phyloP scores from a whole-genome alignment of 306 rosid genomes.

The Carpinus fangiana region DNA sequence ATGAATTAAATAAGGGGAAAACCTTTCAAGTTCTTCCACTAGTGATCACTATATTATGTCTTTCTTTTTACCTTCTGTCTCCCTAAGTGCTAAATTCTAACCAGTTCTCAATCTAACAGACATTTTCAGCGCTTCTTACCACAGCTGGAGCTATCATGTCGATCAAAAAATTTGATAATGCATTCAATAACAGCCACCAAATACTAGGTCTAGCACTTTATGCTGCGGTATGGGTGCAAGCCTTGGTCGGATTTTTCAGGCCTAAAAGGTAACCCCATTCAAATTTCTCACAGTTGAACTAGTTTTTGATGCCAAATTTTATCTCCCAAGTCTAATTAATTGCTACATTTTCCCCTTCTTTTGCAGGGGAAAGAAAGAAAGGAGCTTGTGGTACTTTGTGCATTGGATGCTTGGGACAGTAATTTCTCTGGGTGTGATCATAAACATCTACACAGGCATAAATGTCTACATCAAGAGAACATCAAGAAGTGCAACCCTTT shows the following conservation, averaged over 20 bases:
- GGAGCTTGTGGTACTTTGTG: conserved; percentile 71
- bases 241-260: conserved; percentile 75
- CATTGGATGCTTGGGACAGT: conserved; percentile 90
- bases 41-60: not conserved
- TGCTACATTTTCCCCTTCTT: not conserved
- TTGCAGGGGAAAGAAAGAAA: conserved; percentile 75
- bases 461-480: conserved; percentile 72
- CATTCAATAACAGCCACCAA: conserved; percentile 86
- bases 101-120: conserved; percentile 46
- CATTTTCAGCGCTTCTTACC: conserved; percentile 62
- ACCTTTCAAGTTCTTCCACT: not conserved
- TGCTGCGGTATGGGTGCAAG: conserved; percentile 67
- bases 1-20: not conserved
- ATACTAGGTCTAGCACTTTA: conserved; percentile 90
- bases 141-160: conserved; percentile 84
- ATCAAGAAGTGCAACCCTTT: conserved; percentile 55
- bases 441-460: conserved; percentile 85
- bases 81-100: conserved; percentile 12
- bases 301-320: not conserved
- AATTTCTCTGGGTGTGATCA: conserved; percentile 67
- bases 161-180: conserved; percentile 77
- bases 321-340: not conserved
- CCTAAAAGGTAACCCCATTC: conserved; percentile 65
- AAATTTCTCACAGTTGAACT: not conserved
- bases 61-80: not conserved